Percentiles rank a stretch among this genome's conserved stretches.
Evolutionary conservation across 352 stramenopile species (phyloP).

Genomic region (Pythium monospermum): DNA sequence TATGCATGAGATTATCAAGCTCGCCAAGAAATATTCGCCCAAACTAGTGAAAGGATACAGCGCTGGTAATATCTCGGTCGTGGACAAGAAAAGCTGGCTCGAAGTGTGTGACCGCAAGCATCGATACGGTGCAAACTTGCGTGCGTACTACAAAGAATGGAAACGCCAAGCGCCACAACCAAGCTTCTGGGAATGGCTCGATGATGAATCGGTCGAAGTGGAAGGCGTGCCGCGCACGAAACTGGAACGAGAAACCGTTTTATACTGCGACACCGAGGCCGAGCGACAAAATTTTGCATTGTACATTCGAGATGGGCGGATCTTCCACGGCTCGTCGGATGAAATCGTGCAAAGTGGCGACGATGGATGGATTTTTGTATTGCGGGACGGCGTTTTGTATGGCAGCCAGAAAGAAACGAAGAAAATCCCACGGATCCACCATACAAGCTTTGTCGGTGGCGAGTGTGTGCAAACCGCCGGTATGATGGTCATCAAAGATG

Average conservation of each 20-base stretch:
- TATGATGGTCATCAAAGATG: conserved; percentile 93
- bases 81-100: conserved; percentile 89
- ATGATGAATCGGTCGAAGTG: conserved; percentile 83
- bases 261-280: conserved; percentile 90
- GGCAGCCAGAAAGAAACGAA: conserved; percentile 93
- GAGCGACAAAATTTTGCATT: conserved; percentile 90
- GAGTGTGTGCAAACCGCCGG: conserved; percentile 95
- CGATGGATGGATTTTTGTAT: conserved; percentile 96
- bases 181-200: conserved; percentile 88
- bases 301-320: conserved; percentile 51
- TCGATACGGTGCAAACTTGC: conserved; percentile 91
- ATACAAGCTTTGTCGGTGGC: conserved; percentile 96
- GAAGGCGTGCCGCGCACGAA: conserved; percentile 86
- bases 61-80: conserved; percentile 85
- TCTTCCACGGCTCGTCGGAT: conserved; percentile 57
- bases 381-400: conserved; percentile 93
- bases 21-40: conserved; percentile 86
- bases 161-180: conserved; percentile 78
- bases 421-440: conserved; percentile 93
- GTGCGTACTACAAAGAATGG: conserved; percentile 97
- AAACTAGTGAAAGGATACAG: conserved; percentile 88
- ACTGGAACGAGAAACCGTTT: conserved; percentile 93
- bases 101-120: conserved; percentile 88
- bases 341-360: conserved; percentile 88
- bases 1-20: conserved; percentile 87